Conservation (phyloP, 23 red algal genomes). For the Pyropia haitanensis region DNA sequence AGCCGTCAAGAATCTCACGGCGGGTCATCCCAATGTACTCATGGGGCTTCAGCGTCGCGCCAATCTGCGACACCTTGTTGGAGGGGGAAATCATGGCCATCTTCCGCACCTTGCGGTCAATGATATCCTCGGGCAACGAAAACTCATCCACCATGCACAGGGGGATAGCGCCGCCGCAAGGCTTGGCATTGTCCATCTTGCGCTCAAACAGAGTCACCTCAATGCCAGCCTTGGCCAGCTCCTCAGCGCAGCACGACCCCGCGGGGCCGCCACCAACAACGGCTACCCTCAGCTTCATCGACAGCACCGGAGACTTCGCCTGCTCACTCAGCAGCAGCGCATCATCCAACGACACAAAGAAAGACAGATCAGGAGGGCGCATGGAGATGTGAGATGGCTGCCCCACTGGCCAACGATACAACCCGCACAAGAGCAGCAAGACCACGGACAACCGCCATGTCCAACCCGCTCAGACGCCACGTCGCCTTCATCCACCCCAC, state of each 20-base stretch:
- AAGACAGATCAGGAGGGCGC: no score
- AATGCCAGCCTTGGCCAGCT: conserved; percentile 86
- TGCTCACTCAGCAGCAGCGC: no score
- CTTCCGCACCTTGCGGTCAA: conserved; percentile 93
- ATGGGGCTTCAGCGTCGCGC: conserved; percentile 87
- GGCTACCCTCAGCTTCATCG: conserved; percentile 74
- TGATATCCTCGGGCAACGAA: conserved; percentile 72
- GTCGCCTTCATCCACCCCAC: no score
- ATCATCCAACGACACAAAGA: no score
- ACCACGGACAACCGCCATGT: no score
- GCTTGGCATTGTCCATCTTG: conserved; percentile 99
- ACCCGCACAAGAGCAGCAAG: no score
- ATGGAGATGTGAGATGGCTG: no score
- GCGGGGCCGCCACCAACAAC: conserved; percentile 97
- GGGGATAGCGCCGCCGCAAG: conserved; percentile 97
- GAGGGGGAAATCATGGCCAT: conserved; percentile 99
- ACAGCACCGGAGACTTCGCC: no score
- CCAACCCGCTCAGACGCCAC: no score
- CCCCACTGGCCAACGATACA: no score
- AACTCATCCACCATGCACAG: conserved; percentile 99
- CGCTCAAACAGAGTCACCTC: conserved; percentile 81
- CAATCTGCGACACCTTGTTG: conserved; percentile 73
- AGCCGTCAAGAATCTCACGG: conserved; percentile 88
- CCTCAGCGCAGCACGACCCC: conserved; percentile 87
- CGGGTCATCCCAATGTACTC: conserved; percentile 99